phyloP scores from a whole-genome alignment of 768 basidiomycete genomes.

The Jaapia argillacea region DNA sequence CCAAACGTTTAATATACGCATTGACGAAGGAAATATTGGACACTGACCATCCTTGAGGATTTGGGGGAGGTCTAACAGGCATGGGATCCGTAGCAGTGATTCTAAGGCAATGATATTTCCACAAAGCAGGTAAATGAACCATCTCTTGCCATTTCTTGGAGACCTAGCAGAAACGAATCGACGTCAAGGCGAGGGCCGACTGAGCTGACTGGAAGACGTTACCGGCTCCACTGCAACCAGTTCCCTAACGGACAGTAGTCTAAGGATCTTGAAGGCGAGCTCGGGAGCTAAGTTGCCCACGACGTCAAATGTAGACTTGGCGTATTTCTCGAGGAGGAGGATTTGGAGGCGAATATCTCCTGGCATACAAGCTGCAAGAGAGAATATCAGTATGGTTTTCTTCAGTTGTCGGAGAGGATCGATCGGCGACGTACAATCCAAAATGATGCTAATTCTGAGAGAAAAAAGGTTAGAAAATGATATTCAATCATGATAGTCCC shows the following conservation, averaged over 20 bases:
- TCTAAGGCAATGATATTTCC: slow-evolving; percentile 66
- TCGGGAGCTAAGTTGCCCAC: slow-evolving; percentile 62
- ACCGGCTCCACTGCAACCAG: slow-evolving; percentile 52
- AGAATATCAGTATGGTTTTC: slow-evolving; percentile 3
- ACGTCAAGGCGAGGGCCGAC: too few relatives aligned
- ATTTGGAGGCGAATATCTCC: slow-evolving; percentile 83
- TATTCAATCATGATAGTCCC: background rate
- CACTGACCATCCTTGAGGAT: slow-evolving; percentile 65
- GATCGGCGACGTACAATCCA: slow-evolving; percentile 36
- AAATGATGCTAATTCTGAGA: slow-evolving; percentile 46
- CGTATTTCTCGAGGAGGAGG: slow-evolving; percentile 75
- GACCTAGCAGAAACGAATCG: slow-evolving; percentile 20
- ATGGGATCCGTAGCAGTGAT: slow-evolving; percentile 67
- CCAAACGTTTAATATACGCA: background rate
- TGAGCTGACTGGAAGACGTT: slow-evolving; percentile 14
- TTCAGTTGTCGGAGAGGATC: slow-evolving; percentile 6
- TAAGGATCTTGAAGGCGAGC: slow-evolving; percentile 54
- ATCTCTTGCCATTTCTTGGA: slow-evolving; percentile 34
- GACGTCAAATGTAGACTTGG: slow-evolving; percentile 74
- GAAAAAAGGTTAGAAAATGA: slow-evolving; percentile 3
- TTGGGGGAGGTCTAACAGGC: slow-evolving; percentile 49
- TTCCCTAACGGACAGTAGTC: slow-evolving; percentile 46
- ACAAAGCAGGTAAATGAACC: slow-evolving; percentile 58
- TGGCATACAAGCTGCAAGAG: slow-evolving; percentile 55
- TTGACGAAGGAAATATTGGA: slow-evolving; percentile 3